Percentiles rank a stretch among this genome's conserved stretches.
These are phyloP conservation scores for Hericium alpestre DNA, from an alignment of 768 basidiomycete genomes.

Conservation along the genomic window DNA sequence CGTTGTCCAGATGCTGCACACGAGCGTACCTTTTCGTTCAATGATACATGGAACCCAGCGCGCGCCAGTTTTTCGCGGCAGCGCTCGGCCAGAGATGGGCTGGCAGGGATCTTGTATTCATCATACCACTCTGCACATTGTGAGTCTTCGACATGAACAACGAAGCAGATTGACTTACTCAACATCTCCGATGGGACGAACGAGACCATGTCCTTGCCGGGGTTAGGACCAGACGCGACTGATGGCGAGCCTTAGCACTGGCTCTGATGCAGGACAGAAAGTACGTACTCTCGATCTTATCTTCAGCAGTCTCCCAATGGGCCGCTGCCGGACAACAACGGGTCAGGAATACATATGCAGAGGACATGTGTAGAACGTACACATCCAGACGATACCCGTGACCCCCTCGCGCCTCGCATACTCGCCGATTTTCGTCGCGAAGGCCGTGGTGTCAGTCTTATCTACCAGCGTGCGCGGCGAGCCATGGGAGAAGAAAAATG, in stretches of 20 bases:
- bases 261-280: not conserved
- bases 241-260: too few relatives aligned
- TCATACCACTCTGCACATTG: conserved; percentile 1
- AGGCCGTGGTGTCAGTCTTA: not conserved
- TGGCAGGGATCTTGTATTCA: conserved; percentile 1
- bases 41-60: conserved; percentile 2
- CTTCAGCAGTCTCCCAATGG: conserved; percentile 2
- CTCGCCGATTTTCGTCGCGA: conserved; percentile 2
- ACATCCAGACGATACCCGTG: conserved; percentile 3
- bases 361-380: not conserved
- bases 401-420: conserved; percentile 1
- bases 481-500: conserved; percentile 7
- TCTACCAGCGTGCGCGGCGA: conserved; percentile 2
- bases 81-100: not conserved
- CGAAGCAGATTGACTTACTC: not conserved
- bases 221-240: not conserved
- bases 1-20: too few relatives aligned
- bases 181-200: conserved; percentile 3
- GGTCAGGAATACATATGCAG: not conserved
- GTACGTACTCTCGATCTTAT: conserved; percentile 2
- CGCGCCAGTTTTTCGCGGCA: not conserved
- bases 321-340: not conserved
- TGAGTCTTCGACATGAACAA: not conserved
- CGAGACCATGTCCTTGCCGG: conserved; percentile 3
- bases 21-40: not conserved